Conservation (phyloP, 495 filamentous ascomycete species). For the Aspergillus steynii region DNA sequence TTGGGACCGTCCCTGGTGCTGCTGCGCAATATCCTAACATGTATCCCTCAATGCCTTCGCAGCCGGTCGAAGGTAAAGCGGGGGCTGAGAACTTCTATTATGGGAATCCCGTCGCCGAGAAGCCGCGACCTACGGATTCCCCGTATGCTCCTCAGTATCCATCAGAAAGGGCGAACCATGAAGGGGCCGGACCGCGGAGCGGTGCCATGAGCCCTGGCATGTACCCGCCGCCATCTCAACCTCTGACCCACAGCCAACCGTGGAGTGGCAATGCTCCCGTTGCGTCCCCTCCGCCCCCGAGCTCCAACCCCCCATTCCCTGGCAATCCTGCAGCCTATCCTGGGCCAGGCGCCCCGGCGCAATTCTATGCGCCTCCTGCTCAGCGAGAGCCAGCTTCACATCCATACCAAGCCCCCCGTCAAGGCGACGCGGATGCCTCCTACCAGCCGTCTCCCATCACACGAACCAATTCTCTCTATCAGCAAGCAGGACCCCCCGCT, state of each 20-base stretch:
- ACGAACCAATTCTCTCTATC: conserved; percentile 2
- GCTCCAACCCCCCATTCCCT: conserved; percentile 16
- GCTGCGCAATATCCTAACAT: conserved; percentile 59
- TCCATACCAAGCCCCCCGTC: conserved; percentile 22
- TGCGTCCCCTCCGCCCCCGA: conserved; percentile 27
- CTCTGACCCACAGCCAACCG: conserved; percentile 25
- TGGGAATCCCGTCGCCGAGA: conserved; percentile 57
- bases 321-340: conserved; percentile 25
- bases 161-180: conserved; percentile 22
- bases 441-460: conserved; percentile 27
- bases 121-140: conserved; percentile 23
- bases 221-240: conserved; percentile 27
- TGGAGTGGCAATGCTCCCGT: conserved; percentile 34
- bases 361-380: conserved; percentile 31
- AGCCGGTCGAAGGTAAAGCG: conserved; percentile 44
- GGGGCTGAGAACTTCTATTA: conserved; percentile 82
- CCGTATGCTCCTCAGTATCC: conserved; percentile 50
- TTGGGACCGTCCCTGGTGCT: conserved; percentile 41
- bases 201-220: conserved; percentile 28
- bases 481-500: conserved; percentile 21
- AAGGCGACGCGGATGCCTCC: conserved; percentile 31
- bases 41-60: conserved; percentile 65
- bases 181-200: conserved; percentile 11
- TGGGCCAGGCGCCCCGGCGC: conserved; percentile 23
- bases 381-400: conserved; percentile 26